Percentiles rank a stretch among this genome's conserved stretches.
These are phyloP conservation scores for Neurospora sp. DNA, from an alignment of 495 filamentous ascomycete species.

Conservation along the genomic window DNA sequence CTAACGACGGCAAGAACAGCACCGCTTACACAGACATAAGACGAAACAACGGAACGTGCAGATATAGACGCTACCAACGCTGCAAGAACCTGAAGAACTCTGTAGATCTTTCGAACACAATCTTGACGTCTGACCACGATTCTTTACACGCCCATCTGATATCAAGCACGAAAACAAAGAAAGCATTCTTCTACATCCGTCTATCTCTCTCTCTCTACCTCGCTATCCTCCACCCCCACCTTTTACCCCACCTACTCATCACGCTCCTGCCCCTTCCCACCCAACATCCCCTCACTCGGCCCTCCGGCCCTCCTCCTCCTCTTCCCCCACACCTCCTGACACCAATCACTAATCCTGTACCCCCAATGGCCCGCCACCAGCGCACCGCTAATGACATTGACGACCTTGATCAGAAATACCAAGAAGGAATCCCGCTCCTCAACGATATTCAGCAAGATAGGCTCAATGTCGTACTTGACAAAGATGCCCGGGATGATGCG, in stretches of 20 bases:
- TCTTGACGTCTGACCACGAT: background rate
- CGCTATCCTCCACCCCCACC: background rate
- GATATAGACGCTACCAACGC: background rate
- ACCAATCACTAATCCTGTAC: slow-evolving; percentile 44
- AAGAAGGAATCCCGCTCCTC: slow-evolving; percentile 71
- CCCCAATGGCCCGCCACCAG: slow-evolving; percentile 53
- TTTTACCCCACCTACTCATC: background rate
- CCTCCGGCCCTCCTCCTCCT: slow-evolving; percentile 31
- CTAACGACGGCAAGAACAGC: background rate
- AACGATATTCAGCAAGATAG: slow-evolving; percentile 74
- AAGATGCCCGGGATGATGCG: slow-evolving; percentile 80
- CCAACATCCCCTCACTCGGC: slow-evolving; percentile 51
- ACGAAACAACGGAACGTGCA: background rate
- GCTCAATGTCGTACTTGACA: slow-evolving; percentile 99
- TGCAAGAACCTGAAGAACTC: background rate
- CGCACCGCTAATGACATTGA: slow-evolving; percentile 50
- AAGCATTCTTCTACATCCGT: background rate
- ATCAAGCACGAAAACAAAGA: background rate
- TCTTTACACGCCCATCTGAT: background rate
- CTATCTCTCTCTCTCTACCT: background rate
- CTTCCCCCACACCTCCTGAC: slow-evolving; percentile 37
- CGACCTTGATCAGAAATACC: slow-evolving; percentile 62
- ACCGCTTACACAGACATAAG: background rate
- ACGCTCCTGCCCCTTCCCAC: slow-evolving; percentile 6
- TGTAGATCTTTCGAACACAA: background rate